Base-by-base conservation (phyloP, 1,139 yeast species). In the Trichomonascaceae sp. region DNA sequence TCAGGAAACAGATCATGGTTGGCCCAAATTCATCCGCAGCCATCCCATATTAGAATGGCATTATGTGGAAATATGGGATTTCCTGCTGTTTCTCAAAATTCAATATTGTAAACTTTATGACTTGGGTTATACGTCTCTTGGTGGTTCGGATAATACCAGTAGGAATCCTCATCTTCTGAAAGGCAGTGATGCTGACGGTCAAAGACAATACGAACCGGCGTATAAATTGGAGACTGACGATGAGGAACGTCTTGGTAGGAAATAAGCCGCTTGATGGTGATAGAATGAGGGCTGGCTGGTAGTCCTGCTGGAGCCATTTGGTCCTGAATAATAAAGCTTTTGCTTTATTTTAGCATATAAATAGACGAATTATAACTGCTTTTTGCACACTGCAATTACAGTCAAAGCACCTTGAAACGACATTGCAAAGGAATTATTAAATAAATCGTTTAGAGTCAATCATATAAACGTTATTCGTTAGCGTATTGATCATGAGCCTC, bases 41-140 rank as follows among this genome's bases (percentile, higher is more conserved):
- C 93, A 88, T 63, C 96, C 96, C 0, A 84, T 89, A 12, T 74
- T 89, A 50, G 85, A 86, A 53, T 89, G 96, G 96, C 78, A 78
- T 47, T 87, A 86, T 62, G 78, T 77, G 27, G 88, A 88, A 56
- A 76, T 89, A 3, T 89, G 96, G 96, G 84, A 80, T 61, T 74
- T 82, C 55, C 72, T 86, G 54, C 65, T 79, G 41, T 76, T 73
- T 1, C 69, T 81, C 47, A 64, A 75, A 32, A 71, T 85, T 20
- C 74, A 75, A 1, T 89, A 89, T 68, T 89, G 96, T 64, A 56
- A 63, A 3, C 72, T 89, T 59, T 89, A 89, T 63, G 95, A 88
- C 63, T 58, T 62, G 48, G 96, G 96, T 0, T 89, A 83, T 64
- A 87, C 96, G 1, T 85, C 95, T 15, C 70, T 89, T 41, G 96